Evolutionary conservation across 78 protist species (phyloP).

Genomic region (Diacronema lutheri): DNA sequence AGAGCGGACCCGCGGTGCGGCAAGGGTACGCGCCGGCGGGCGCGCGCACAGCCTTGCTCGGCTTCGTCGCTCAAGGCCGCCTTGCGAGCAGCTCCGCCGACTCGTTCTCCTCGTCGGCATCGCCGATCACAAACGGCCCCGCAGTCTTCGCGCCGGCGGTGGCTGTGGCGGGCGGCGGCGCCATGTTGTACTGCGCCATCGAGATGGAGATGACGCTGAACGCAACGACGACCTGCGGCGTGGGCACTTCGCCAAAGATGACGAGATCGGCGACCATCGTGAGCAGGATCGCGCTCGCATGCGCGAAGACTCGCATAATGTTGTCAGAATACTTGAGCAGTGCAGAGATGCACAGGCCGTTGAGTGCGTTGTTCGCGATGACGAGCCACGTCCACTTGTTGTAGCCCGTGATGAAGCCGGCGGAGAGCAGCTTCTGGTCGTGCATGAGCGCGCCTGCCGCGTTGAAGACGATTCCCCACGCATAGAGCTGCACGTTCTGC

Average conservation of each 20-base stretch:
- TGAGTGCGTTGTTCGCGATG: neutral
- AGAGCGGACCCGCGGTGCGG: no score
- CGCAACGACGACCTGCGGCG: neutral
- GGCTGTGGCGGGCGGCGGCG: no score
- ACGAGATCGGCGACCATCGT: neutral
- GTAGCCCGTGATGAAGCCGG: neutral
- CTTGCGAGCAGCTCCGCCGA: no score
- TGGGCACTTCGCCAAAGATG: neutral
- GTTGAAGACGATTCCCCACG: neutral
- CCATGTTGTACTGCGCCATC: no score
- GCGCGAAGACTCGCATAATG: neutral
- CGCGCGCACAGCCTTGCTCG: no score
- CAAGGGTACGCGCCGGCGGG: no score
- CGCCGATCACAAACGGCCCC: no score
- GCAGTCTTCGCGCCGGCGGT: no score
- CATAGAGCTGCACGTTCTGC: neutral
- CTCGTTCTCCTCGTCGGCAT: no score
- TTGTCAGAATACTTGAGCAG: neutral
- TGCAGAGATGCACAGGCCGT: neutral
- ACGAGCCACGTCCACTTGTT: neutral
- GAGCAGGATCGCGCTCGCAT: neutral
- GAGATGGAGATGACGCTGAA: no score
- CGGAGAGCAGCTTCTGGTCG: neutral
- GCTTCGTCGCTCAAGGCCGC: no score
- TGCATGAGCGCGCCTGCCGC: neutral